phyloP scores from a whole-genome alignment of 495 filamentous ascomycete species.

The Friedmanniomyces endolithicus region DNA sequence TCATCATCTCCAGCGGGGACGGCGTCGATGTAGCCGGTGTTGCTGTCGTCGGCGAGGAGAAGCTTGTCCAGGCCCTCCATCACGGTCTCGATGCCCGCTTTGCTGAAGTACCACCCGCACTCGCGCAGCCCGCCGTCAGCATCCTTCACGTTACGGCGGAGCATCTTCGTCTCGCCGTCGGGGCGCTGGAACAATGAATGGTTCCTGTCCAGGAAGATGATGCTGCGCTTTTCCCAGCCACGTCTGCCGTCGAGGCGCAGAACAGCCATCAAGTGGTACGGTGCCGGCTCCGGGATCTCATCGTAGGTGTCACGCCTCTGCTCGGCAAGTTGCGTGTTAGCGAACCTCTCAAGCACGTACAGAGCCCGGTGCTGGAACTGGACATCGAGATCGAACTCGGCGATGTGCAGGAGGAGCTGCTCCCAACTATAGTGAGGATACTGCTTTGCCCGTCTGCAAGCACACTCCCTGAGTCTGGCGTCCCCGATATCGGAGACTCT shows the following conservation, averaged over 20 bases:
- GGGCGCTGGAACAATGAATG: background rate
- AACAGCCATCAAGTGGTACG: constrained; percentile 21
- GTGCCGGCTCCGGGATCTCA: constrained; percentile 1
- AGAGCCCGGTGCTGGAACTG: too few species aligned
- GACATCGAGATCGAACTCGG: too few species aligned
- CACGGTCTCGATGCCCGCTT: constrained; percentile 24
- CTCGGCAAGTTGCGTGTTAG: too few species aligned
- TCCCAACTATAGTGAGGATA: too few species aligned
- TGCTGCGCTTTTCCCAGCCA: constrained; percentile 17
- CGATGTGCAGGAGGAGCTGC: too few species aligned
- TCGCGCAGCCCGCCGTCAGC: constrained; percentile 20
- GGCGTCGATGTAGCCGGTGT: background rate
- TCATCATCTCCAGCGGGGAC: constrained; percentile 12
- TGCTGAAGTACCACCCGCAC: constrained; percentile 13
- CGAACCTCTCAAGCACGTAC: too few species aligned
- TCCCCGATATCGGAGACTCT: too few species aligned
- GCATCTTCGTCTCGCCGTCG: constrained; percentile 6
- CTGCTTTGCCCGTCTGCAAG: too few species aligned
- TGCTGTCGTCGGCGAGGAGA: constrained; percentile 1
- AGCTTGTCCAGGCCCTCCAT: constrained; percentile 20
- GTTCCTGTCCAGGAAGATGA: constrained; percentile 22
- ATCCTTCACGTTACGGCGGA: constrained; percentile 12
- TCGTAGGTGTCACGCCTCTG: background rate
- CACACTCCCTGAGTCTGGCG: too few species aligned
- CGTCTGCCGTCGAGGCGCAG: constrained; percentile 25